These are phyloP conservation scores for Aspergillus transmontanensis DNA, from an alignment of 2,329 filamentous ascomycete species.

Conservation along the genomic window DNA sequence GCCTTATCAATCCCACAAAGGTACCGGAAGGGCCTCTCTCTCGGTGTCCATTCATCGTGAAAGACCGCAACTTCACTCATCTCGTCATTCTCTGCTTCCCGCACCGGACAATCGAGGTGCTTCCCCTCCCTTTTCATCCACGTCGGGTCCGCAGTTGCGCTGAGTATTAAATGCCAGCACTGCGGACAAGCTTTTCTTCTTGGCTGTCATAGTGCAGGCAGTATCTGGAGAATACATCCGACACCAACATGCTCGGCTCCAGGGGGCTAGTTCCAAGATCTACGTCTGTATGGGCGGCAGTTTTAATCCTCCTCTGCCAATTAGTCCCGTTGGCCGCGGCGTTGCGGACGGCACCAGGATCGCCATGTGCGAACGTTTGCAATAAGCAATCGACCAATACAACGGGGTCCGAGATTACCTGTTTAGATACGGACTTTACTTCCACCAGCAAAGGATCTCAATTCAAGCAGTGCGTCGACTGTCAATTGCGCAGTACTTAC, in stretches of 20 bases:
- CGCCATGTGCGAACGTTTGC: conserved; percentile 42
- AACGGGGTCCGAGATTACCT: conserved; percentile 45
- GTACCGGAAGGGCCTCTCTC: background rate
- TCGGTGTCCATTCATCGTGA: background rate
- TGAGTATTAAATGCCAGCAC: conserved; percentile 16
- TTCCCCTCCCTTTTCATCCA: background rate
- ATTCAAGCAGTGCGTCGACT: conserved; percentile 46
- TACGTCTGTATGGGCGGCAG: conserved; percentile 22
- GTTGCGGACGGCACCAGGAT: conserved; percentile 37
- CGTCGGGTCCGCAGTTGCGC: background rate
- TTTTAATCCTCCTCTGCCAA: conserved; percentile 23
- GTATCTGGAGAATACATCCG: conserved; percentile 2
- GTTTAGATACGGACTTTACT: conserved; percentile 41
- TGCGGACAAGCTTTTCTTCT: conserved; percentile 3
- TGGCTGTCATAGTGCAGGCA: conserved; percentile 8
- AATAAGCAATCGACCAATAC: conserved; percentile 36
- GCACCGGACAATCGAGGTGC: background rate
- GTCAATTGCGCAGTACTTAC: conserved; percentile 44
- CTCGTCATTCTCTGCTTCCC: background rate
- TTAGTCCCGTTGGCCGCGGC: conserved; percentile 26
- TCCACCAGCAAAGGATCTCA: conserved; percentile 34
- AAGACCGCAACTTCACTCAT: background rate
- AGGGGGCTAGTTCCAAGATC: conserved; percentile 15
- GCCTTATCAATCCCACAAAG: conserved; percentile 14
- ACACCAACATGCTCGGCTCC: conserved; percentile 25